Percentiles rank a stretch among this genome's conserved stretches.
These are phyloP conservation scores for Aspergillus novofumigatus DNA, from an alignment of 2,329 filamentous ascomycete species.

Conservation along the genomic window DNA sequence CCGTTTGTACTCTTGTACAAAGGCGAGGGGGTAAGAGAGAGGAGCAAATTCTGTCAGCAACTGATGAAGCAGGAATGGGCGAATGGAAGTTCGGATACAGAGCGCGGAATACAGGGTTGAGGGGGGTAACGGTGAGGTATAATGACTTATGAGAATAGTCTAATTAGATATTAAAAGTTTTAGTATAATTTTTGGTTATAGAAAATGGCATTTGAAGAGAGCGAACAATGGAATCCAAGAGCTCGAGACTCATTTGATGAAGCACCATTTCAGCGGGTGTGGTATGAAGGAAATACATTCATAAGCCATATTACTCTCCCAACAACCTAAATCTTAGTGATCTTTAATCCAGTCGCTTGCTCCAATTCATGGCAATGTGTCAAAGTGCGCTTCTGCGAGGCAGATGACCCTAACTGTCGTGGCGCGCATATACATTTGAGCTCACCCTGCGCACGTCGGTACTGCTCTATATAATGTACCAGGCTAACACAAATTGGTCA, in stretches of 20 bases:
- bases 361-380: conserved; percentile 16
- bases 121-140: neutral
- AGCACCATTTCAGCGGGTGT: neutral
- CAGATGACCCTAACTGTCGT: too few species aligned
- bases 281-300: neutral
- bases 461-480: too few species aligned
- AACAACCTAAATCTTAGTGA: conserved; percentile 31
- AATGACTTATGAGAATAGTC: neutral
- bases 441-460: too few species aligned
- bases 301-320: conserved; percentile 13
- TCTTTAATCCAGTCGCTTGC: conserved; percentile 30
- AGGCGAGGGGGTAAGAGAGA: conserved; percentile 24
- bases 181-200: neutral
- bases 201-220: neutral
- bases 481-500: too few species aligned
- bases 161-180: neutral
- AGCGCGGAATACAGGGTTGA: neutral
- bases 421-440: conserved; percentile 13
- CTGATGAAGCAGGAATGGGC: conserved; percentile 20
- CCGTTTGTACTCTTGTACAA: conserved; percentile 35
- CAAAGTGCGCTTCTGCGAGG: conserved; percentile 29
- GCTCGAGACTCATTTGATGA: neutral
- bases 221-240: too few species aligned
- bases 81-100: neutral
- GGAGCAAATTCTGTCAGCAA: conserved; percentile 29